Percentiles rank a stretch among this genome's conserved stretches.
Conservation (phyloP, 352 stramenopile species). For the Phytopythium ostracodes region DNA sequence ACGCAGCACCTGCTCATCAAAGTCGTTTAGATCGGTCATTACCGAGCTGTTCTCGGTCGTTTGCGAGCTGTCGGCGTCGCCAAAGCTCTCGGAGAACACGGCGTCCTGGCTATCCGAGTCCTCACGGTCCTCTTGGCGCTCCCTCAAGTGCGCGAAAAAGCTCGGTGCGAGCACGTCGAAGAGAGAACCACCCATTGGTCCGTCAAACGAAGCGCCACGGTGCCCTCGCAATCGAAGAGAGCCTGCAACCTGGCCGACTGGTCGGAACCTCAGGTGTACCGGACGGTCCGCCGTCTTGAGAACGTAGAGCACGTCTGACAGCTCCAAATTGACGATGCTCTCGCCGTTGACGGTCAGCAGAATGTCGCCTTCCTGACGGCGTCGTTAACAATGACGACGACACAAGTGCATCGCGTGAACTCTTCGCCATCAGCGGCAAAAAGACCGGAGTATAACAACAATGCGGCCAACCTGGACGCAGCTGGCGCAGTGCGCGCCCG, state of each 20-base stretch:
- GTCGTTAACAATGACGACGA: background rate
- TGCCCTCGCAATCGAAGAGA: conserved; percentile 15
- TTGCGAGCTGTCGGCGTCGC: conserved; percentile 60
- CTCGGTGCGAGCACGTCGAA: conserved; percentile 9
- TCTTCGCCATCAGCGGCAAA: too few relatives aligned
- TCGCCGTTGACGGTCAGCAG: conserved; percentile 68
- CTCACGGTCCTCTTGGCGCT: conserved; percentile 28
- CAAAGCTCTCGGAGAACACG: conserved; percentile 75
- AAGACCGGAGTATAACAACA: too few relatives aligned
- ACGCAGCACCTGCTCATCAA: conserved; percentile 36
- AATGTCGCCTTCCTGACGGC: conserved; percentile 57
- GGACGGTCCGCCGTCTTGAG: conserved; percentile 63
- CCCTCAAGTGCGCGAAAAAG: background rate
- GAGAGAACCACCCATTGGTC: conserved; percentile 21
- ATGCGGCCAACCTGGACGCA: conserved; percentile 33
- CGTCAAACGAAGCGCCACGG: conserved; percentile 5
- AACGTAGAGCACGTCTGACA: conserved; percentile 61
- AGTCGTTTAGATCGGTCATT: conserved; percentile 50
- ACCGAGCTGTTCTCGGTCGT: conserved; percentile 76
- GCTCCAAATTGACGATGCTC: conserved; percentile 57
- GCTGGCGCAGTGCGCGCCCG: conserved; percentile 44
- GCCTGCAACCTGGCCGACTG: conserved; percentile 2
- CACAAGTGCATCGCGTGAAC: background rate
- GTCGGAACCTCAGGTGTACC: conserved; percentile 62
- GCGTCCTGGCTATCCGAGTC: conserved; percentile 66